Conservation (phyloP, 805 yeast species). For the Lipomyces starkeyi region DNA sequence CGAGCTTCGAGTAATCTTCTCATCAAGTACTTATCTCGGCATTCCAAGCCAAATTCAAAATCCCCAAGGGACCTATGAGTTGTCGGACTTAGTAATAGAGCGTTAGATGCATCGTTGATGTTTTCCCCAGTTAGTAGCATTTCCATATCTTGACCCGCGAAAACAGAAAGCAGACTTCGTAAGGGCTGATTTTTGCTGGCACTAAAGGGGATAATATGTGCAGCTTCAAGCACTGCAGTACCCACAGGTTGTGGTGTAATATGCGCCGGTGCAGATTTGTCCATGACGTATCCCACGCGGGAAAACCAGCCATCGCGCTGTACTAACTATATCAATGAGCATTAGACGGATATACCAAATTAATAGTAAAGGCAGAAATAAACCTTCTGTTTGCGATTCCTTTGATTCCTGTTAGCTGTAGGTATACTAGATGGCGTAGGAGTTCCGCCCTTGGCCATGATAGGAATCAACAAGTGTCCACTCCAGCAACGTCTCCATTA, state of each 20-base stretch:
- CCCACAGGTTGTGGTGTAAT: neutral
- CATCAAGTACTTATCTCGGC: neutral
- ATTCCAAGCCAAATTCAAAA: neutral
- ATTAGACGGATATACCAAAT: neutral
- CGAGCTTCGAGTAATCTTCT: neutral
- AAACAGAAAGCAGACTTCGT: neutral
- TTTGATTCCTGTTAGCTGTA: neutral
- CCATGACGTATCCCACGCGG: constrained; percentile 3
- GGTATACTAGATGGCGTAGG: constrained; percentile 1
- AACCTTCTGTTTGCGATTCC: neutral
- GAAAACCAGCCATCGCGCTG: constrained; percentile 6
- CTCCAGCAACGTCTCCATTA: neutral
- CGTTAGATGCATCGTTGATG: constrained; percentile 4
- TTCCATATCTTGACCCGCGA: neutral
- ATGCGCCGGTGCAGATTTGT: neutral
- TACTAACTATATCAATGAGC: neutral
- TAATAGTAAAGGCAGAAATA: neutral
- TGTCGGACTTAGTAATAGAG: neutral
- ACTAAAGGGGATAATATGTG: neutral
- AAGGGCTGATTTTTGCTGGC: neutral
- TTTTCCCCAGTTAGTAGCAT: neutral
- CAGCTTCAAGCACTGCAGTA: neutral
- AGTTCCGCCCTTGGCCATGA: constrained; percentile 1
- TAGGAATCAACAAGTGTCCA: constrained; percentile 3
- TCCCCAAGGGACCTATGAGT: neutral